Percentiles rank a stretch among this genome's conserved stretches.
These are phyloP conservation scores for Beauveria pseudobassiana DNA, from an alignment of 2,329 filamentous ascomycete genomes.

Conservation along the genomic window DNA sequence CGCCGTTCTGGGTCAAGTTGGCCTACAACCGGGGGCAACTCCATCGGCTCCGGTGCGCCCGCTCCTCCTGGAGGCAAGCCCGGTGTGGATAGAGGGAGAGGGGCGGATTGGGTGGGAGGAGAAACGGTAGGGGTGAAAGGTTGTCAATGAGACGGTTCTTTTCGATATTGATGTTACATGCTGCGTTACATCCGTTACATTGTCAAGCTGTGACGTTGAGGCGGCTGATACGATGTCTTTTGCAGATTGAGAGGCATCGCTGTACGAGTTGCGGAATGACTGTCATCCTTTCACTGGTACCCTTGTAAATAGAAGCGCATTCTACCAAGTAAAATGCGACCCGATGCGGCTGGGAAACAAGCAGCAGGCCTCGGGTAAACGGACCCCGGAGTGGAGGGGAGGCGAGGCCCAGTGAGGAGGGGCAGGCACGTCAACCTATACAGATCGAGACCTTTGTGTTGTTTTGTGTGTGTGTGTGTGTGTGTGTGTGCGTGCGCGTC, in stretches of 20 bases:
- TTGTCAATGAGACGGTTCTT: background rate
- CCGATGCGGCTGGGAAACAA: background rate
- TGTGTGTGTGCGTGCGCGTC: background rate
- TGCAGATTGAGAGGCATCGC: too few relatives aligned
- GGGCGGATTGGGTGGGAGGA: background rate
- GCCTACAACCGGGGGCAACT: background rate
- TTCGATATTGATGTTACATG: background rate
- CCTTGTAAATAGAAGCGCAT: background rate
- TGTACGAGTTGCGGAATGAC: too few relatives aligned
- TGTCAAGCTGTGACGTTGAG: background rate
- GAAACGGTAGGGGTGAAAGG: background rate
- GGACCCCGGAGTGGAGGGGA: background rate
- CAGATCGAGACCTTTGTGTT: background rate
- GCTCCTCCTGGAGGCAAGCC: background rate
- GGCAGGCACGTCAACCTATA: conserved; percentile 6
- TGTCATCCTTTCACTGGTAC: too few relatives aligned
- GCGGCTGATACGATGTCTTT: background rate
- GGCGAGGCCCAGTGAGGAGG: background rate
- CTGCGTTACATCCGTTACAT: background rate
- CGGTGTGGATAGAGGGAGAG: background rate
- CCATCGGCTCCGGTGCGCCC: conserved; percentile 8
- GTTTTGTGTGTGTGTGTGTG: background rate
- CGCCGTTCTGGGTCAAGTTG: background rate
- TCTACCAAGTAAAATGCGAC: too few relatives aligned
- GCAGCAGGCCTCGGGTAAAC: background rate